phyloP scores from a whole-genome alignment of 306 rosid species.

The Quercus robur region DNA sequence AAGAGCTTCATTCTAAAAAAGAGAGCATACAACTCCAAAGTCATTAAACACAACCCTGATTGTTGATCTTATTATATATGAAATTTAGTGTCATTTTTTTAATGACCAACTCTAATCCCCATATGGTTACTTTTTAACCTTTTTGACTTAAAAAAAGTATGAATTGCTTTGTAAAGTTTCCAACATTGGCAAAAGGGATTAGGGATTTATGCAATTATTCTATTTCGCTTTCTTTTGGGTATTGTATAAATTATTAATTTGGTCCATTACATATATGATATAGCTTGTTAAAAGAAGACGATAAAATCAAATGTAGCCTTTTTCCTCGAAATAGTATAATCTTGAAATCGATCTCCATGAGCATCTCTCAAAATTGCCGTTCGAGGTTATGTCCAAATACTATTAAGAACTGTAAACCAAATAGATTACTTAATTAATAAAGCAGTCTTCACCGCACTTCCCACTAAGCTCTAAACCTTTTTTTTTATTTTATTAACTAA shows the following conservation, averaged over 20 bases:
- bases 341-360: too few species aligned
- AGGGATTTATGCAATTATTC: background rate
- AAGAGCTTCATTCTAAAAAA: too few species aligned
- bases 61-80: background rate
- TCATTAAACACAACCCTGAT: too few species aligned
- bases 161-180: background rate
- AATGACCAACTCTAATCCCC: slow-evolving; percentile 3
- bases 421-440: too few species aligned
- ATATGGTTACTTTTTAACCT: background rate
- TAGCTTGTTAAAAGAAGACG: background rate
- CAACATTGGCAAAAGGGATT: slow-evolving; percentile 5
- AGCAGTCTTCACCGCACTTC: too few species aligned
- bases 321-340: background rate
- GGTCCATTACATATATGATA: background rate
- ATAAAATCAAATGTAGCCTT: background rate
- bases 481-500: too few species aligned
- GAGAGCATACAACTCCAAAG: too few species aligned
- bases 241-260: background rate
- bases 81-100: background rate
- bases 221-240: background rate
- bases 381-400: too few species aligned
- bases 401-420: too few species aligned
- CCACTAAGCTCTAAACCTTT: too few species aligned
- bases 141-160: background rate
- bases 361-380: background rate